Conservation (phyloP, 176 grass and related monocot species). For the Hsuehochloa calcarea region DNA sequence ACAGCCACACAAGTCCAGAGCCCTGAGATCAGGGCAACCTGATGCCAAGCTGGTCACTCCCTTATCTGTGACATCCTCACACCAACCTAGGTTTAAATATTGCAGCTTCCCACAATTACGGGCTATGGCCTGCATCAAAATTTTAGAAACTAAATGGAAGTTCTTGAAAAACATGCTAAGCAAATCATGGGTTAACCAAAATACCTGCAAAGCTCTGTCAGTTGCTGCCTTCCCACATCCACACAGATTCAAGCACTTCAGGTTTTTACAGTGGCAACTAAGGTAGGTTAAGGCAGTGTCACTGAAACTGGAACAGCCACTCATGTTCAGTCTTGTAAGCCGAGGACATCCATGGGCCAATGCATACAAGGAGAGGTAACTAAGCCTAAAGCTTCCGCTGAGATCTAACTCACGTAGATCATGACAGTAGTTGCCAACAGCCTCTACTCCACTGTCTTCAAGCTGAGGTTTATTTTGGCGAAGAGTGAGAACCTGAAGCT, state of each 20-base stretch:
- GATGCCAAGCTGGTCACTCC: constrained; percentile 74
- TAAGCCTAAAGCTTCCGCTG: constrained; percentile 77
- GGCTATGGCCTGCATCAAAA: constrained; percentile 63
- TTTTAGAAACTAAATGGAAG: constrained; percentile 5
- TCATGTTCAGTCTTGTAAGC: constrained; percentile 80
- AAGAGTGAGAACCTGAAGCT: constrained; percentile 66
- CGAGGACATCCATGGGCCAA: constrained; percentile 55
- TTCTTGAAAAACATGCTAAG: constrained; percentile 15
- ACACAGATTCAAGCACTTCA: constrained; percentile 78
- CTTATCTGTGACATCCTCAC: constrained; percentile 61
- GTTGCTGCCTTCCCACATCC: constrained; percentile 65
- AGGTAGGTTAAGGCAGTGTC: constrained; percentile 71
- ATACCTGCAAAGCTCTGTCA: constrained; percentile 77
- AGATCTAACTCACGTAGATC: constrained; percentile 79
- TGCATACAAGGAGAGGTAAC: constrained; percentile 69
- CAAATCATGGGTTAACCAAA: neutral
- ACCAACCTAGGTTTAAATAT: constrained; percentile 77
- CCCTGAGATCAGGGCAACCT: constrained; percentile 77
- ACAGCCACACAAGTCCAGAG: constrained; percentile 79
- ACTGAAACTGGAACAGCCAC: constrained; percentile 79
- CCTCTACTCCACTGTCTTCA: constrained; percentile 78
- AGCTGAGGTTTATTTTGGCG: constrained; percentile 78
- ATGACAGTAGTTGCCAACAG: constrained; percentile 63
- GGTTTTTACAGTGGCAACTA: constrained; percentile 51
- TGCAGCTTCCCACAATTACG: constrained; percentile 59